Conservation (phyloP, 2,329 filamentous ascomycete species). For the Venturia oleaginea region DNA sequence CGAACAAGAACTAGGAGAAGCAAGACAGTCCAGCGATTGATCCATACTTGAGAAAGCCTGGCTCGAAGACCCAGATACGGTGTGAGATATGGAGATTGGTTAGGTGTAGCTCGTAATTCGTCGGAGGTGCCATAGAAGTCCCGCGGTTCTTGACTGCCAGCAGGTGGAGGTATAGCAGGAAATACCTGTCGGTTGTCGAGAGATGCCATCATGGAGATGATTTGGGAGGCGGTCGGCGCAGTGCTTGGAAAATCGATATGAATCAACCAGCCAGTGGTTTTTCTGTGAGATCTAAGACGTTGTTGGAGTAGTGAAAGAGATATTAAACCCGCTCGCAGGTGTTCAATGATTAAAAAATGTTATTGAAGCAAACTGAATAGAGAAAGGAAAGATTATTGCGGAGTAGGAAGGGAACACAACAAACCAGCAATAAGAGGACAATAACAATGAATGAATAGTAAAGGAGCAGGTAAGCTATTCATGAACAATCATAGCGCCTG, state of each 20-base stretch:
- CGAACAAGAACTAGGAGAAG: constrained; percentile 77
- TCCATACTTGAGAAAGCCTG: constrained; percentile 89
- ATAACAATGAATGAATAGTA: neutral
- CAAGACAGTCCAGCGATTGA: constrained; percentile 94
- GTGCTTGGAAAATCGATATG: neutral
- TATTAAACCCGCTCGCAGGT: constrained; percentile 6
- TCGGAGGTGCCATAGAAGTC: constrained; percentile 49
- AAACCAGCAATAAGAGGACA: neutral
- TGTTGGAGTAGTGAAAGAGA: neutral
- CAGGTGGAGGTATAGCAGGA: constrained; percentile 47
- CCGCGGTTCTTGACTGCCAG: constrained; percentile 53
- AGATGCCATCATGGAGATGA: constrained; percentile 34
- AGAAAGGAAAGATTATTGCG: neutral
- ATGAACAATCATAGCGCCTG: neutral
- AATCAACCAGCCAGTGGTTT: neutral
- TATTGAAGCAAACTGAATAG: constrained; percentile 3
- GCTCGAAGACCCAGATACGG: constrained; percentile 72
- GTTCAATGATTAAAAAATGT: constrained; percentile 4
- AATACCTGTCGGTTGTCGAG: constrained; percentile 45
- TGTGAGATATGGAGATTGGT: constrained; percentile 63
- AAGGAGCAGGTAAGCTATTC: constrained; percentile 1
- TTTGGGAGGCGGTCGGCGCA: neutral
- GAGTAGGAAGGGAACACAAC: neutral
- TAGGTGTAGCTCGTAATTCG: constrained; percentile 46
- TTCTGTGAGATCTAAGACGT: neutral